These are phyloP conservation scores for Microsporum ferrugineum DNA, from an alignment of 2,329 filamentous ascomycete species.

Conservation along the genomic window DNA sequence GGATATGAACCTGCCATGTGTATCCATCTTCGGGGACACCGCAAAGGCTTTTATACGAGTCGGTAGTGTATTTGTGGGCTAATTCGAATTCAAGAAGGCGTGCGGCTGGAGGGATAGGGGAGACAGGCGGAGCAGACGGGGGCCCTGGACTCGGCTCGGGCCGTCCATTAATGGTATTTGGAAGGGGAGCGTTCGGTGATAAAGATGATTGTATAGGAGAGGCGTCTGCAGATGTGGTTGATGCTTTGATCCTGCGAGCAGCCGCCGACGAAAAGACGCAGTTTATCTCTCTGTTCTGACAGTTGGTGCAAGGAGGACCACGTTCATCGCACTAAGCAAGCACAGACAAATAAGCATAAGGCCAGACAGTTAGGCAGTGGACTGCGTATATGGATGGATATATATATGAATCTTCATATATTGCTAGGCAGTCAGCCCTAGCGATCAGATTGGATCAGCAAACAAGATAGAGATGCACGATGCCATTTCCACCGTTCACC, in stretches of 20 bases:
- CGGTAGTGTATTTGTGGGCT: constrained; percentile 42
- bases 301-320: constrained; percentile 31
- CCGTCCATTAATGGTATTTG: constrained; percentile 9
- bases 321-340: constrained; percentile 29
- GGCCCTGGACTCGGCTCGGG: neutral
- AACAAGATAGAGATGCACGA: neutral
- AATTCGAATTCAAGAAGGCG: constrained; percentile 36
- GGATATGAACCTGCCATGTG: constrained; percentile 32
- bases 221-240: neutral
- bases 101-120: neutral
- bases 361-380: neutral
- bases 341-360: neutral
- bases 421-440: neutral
- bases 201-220: neutral
- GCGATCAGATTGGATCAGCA: neutral
- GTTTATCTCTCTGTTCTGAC: constrained; percentile 25
- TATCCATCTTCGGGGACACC: constrained; percentile 23
- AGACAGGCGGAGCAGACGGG: constrained; percentile 4
- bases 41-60: constrained; percentile 35
- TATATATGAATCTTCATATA: neutral
- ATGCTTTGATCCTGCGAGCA: neutral
- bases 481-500: neutral
- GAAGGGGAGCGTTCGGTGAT: constrained; percentile 7
- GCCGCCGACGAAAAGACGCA: constrained; percentile 19
- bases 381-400: neutral